Evolutionary conservation across 1,139 yeast species (phyloP).

Genomic region (Suzukiozyma palmioleophila): DNA sequence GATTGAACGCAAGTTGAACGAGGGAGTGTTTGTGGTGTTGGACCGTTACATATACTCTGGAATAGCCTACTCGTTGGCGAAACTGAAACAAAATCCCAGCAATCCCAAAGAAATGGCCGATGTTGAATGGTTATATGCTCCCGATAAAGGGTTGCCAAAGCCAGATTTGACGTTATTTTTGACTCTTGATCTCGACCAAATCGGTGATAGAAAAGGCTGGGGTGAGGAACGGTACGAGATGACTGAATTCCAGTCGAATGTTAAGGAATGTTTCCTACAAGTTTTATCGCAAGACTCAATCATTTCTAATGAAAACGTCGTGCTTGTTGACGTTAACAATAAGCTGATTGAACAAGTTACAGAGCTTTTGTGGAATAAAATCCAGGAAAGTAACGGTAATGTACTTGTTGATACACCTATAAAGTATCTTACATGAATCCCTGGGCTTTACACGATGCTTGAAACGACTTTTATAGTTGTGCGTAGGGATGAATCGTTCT

Average conservation of each 20-base stretch:
- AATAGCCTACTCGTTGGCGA: constrained; percentile 88
- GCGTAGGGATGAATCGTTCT: too few species aligned
- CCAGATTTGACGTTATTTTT: constrained; percentile 85
- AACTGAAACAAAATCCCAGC: constrained; percentile 17
- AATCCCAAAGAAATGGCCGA: constrained; percentile 41
- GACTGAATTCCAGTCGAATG: constrained; percentile 64
- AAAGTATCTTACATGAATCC: constrained; percentile 4
- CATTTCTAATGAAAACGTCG: constrained; percentile 29
- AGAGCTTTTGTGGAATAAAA: constrained; percentile 23
- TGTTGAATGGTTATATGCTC: constrained; percentile 69
- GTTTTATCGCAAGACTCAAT: constrained; percentile 30
- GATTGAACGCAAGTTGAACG: constrained; percentile 42
- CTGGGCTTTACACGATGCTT: neutral
- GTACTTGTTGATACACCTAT: constrained; percentile 13
- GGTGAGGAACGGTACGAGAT: constrained; percentile 92
- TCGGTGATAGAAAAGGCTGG: constrained; percentile 64
- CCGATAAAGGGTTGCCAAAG: constrained; percentile 80
- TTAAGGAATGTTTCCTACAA: constrained; percentile 52
- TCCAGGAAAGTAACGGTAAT: constrained; percentile 12
- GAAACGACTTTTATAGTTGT: neutral
- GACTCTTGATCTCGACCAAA: constrained; percentile 52
- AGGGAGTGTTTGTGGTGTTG: constrained; percentile 60
- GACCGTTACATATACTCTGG: constrained; percentile 95
- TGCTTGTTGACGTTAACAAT: constrained; percentile 55
- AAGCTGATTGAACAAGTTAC: constrained; percentile 54